A percentile compares a stretch with the other conserved stretches of the same genome.
These are phyloP conservation scores for Naumovozyma baii DNA, from an alignment of 805 yeast species.

Conservation along the genomic window DNA sequence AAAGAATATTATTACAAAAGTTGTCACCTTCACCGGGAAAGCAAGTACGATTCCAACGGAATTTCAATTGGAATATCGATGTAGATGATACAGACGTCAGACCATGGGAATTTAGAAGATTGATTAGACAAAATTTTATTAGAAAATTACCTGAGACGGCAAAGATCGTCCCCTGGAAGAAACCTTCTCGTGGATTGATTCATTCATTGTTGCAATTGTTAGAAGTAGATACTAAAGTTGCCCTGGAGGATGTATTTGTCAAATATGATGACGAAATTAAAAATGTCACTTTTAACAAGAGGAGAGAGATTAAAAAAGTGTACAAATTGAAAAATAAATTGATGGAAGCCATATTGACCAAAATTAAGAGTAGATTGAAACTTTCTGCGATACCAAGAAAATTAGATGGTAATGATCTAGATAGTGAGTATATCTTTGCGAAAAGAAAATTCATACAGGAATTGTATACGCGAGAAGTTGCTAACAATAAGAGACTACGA, in stretches of 20 bases:
- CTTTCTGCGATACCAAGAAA: slow-evolving; percentile 21
- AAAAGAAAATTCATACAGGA: slow-evolving; percentile 24
- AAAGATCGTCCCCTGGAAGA: slow-evolving; percentile 20
- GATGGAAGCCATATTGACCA: slow-evolving; percentile 18
- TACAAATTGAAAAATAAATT: slow-evolving; percentile 13
- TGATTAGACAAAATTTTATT: slow-evolving; percentile 13
- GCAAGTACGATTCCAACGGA: neutral
- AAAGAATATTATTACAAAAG: neutral
- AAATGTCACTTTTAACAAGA: slow-evolving; percentile 7
- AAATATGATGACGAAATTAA: slow-evolving; percentile 16
- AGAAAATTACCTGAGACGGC: slow-evolving; percentile 10
- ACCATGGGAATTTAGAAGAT: slow-evolving; percentile 22
- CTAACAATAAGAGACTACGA: slow-evolving; percentile 18
- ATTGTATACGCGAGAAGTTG: slow-evolving; percentile 16
- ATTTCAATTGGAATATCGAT: neutral
- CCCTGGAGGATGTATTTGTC: slow-evolving; percentile 17
- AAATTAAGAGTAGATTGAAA: slow-evolving; percentile 15
- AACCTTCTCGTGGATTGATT: slow-evolving; percentile 13
- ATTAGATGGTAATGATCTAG: slow-evolving; percentile 18
- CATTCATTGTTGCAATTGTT: slow-evolving; percentile 15
- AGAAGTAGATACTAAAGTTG: slow-evolving; percentile 17
- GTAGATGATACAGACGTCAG: neutral
- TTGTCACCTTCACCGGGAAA: neutral
- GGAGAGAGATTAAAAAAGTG: slow-evolving; percentile 10
- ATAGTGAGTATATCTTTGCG: slow-evolving; percentile 25